Evolutionary conservation across 1,284 basidiomycete genomes (phyloP).

Genomic region (Xerocomus amazonicus): DNA sequence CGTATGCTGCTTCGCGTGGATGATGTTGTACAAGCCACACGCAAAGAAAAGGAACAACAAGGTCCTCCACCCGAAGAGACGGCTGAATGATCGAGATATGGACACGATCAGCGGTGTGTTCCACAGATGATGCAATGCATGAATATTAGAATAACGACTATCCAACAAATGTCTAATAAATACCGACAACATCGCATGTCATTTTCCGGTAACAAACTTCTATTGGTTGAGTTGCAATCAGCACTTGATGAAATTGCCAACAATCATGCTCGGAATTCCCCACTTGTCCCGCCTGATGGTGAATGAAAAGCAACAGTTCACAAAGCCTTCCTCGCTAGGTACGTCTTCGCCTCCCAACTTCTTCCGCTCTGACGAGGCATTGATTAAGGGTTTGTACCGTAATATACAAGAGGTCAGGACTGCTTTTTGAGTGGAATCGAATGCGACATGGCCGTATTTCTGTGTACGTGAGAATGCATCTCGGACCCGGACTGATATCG

Average conservation of each 20-base stretch:
- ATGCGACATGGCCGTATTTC: constrained; percentile 94
- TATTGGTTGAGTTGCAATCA: constrained; percentile 22
- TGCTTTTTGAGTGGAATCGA: constrained; percentile 85
- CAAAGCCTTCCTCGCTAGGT: constrained; percentile 60
- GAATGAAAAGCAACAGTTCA: constrained; percentile 95
- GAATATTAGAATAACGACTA: constrained; percentile 12
- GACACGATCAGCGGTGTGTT: background rate
- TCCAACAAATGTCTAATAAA: constrained; percentile 9
- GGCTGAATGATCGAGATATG: constrained; percentile 22
- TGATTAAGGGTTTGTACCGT: constrained; percentile 64
- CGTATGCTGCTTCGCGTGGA: constrained; percentile 92
- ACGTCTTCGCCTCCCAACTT: constrained; percentile 20
- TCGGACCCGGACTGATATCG: background rate
- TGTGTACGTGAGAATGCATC: constrained; percentile 28
- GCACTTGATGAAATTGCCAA: constrained; percentile 78
- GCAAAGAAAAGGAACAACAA: constrained; percentile 56
- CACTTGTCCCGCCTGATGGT: constrained; percentile 90
- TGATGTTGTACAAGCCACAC: constrained; percentile 86
- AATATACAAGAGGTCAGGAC: constrained; percentile 93
- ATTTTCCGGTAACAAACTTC: background rate
- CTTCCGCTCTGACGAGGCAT: constrained; percentile 28
- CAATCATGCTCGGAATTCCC: constrained; percentile 91
- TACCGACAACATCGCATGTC: constrained; percentile 1
- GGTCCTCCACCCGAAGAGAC: constrained; percentile 56
- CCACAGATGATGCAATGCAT: background rate